A percentile compares a stretch with the other conserved stretches of the same genome.
These are phyloP conservation scores for Spinellus fusiger DNA, from an alignment of 192 early-diverging fungal species.

Conservation along the genomic window DNA sequence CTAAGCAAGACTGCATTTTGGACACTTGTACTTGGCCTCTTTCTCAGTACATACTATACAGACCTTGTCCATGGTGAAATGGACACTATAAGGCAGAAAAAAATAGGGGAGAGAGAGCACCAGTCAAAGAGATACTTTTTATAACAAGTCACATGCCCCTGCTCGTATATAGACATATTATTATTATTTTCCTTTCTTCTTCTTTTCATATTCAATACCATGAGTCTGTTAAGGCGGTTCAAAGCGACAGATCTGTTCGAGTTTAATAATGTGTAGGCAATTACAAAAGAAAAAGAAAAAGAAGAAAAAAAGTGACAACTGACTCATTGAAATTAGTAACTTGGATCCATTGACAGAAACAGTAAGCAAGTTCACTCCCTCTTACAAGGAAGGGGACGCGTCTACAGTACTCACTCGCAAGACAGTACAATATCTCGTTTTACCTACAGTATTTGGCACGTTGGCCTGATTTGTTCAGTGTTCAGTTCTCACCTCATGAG, in stretches of 20 bases:
- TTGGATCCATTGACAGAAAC: conserved; percentile 93
- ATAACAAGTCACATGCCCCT: neutral
- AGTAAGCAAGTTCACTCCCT: conserved; percentile 33
- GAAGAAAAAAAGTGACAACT: neutral
- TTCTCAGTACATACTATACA: conserved; percentile 18
- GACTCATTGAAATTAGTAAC: conserved; percentile 72
- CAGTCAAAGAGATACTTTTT: neutral
- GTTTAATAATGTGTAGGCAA: conserved; percentile 83
- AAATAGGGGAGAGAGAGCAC: neutral
- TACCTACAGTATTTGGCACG: conserved; percentile 89
- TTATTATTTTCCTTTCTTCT: neutral
- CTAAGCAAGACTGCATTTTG: conserved; percentile 22
- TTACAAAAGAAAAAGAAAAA: neutral
- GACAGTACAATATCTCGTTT: conserved; percentile 89
- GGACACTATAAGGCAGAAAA: neutral
- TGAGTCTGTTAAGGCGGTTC: conserved; percentile 32
- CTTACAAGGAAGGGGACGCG: neutral
- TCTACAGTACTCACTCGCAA: neutral
- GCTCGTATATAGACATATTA: neutral
- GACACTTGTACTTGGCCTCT: conserved; percentile 25
- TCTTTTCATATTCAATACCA: neutral
- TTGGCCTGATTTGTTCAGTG: conserved; percentile 92
- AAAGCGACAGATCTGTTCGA: conserved; percentile 88
- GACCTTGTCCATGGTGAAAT: neutral
- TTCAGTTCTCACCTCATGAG: conserved; percentile 68